Percentiles rank a stretch among this genome's conserved stretches.
Conservation (phyloP, 129 eudicot genomes). For the Arctium lappa region DNA sequence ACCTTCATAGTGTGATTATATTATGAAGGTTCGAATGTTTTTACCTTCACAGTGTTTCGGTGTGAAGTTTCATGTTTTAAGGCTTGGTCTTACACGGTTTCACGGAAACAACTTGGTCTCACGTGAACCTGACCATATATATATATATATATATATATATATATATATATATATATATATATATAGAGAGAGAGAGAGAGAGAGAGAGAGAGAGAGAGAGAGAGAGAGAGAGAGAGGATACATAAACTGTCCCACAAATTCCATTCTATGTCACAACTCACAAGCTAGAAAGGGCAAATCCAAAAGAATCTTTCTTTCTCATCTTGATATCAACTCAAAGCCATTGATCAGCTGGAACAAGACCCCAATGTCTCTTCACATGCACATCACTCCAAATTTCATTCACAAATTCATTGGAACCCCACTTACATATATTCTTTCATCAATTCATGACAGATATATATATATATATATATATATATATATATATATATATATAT, state of each 20-base stretch:
- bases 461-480: not conserved
- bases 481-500: too few species aligned
- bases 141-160: too few species aligned
- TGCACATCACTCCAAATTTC: constrained; percentile 41
- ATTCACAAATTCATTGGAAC: constrained; percentile 12
- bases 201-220: not conserved
- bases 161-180: too few species aligned
- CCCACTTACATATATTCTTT: constrained; percentile 12
- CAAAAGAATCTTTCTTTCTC: constrained; percentile 64
- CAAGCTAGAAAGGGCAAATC: constrained; percentile 28
- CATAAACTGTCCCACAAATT: constrained; percentile 22
- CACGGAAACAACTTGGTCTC: too few species aligned
- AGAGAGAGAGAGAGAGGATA: not conserved
- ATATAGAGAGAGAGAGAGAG: not conserved
- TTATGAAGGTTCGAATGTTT: too few species aligned
- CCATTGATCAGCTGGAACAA: constrained; percentile 44
- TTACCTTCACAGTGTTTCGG: too few species aligned
- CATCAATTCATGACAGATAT: constrained; percentile 6
- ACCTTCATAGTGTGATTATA: too few species aligned
- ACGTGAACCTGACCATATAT: too few species aligned
- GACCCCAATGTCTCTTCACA: constrained; percentile 46
- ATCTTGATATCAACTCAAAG: constrained; percentile 43
- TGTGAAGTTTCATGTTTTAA: too few species aligned
- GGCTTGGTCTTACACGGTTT: too few species aligned
- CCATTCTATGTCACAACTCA: constrained; percentile 16